Conservation (phyloP, 2,329 filamentous ascomycete genomes). For the Pyrenophora graminea region DNA sequence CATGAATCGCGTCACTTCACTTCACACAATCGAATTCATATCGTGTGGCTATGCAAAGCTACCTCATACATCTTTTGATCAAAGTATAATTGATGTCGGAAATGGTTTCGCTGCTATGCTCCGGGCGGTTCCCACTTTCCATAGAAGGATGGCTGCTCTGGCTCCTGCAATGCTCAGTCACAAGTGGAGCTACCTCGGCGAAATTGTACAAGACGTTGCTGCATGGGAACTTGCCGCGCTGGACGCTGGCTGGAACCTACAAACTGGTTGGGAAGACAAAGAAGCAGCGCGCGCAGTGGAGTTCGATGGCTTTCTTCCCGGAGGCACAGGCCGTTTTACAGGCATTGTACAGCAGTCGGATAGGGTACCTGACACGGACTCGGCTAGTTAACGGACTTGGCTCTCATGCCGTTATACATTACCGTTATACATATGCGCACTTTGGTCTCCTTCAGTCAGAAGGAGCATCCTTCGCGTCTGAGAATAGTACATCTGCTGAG, state of each 20-base stretch:
- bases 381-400: no score
- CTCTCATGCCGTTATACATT: no score
- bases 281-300: slow-evolving; percentile 44
- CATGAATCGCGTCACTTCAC: slow-evolving; percentile 33
- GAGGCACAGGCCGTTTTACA: slow-evolving; percentile 50
- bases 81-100: slow-evolving; percentile 38
- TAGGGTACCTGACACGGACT: slow-evolving; percentile 10
- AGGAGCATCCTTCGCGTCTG: no score
- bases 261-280: slow-evolving; percentile 37
- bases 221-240: slow-evolving; percentile 37
- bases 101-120: slow-evolving; percentile 8
- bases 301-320: slow-evolving; percentile 48
- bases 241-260: slow-evolving; percentile 41
- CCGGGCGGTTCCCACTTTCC: slow-evolving; percentile 30
- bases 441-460: no score
- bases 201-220: slow-evolving; percentile 48
- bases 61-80: slow-evolving; percentile 35
- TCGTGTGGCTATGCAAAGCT: slow-evolving; percentile 66
- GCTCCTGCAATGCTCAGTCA: slow-evolving; percentile 44
- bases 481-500: no score
- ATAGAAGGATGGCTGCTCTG: slow-evolving; percentile 37
- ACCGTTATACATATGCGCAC: no score
- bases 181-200: slow-evolving; percentile 44
- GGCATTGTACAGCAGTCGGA: slow-evolving; percentile 33
- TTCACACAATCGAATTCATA: slow-evolving; percentile 56